A percentile compares a stretch with the other conserved stretches of the same genome.
phyloP scores from a whole-genome alignment of 768 basidiomycete species.

The Boletus sp. region DNA sequence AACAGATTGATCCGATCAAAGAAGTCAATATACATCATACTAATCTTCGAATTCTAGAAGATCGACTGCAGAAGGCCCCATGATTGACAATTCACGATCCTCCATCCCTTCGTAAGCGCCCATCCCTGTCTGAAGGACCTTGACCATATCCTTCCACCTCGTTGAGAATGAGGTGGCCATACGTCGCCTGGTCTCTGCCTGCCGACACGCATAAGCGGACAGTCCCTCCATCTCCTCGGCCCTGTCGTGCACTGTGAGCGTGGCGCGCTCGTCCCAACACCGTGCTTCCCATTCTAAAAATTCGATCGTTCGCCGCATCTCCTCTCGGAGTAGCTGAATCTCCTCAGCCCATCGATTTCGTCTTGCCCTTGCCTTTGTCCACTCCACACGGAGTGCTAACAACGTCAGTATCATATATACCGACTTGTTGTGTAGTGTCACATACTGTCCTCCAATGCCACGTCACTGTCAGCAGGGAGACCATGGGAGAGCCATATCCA shows the following conservation, averaged over 20 bases:
- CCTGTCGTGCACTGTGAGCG: neutral
- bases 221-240: neutral
- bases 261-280: neutral
- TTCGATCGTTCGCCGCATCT: neutral
- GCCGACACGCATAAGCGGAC: neutral
- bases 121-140: too few relatives aligned
- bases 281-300: neutral
- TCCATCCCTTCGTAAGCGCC: too few relatives aligned
- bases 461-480: neutral
- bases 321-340: neutral
- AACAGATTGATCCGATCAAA: too few relatives aligned
- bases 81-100: too few relatives aligned
- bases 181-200: neutral
- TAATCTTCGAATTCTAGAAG: too few relatives aligned
- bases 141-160: too few relatives aligned
- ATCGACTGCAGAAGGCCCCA: too few relatives aligned
- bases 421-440: neutral
- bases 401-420: too few relatives aligned
- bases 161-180: neutral
- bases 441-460: neutral
- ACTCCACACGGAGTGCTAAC: neutral
- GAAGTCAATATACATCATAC: too few relatives aligned
- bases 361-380: neutral
- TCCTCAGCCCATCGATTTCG: neutral
- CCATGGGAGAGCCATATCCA: neutral